These are phyloP conservation scores for Kingdonia uniflora DNA, from an alignment of 164 flowering plant genomes.

Conservation along the genomic window DNA sequence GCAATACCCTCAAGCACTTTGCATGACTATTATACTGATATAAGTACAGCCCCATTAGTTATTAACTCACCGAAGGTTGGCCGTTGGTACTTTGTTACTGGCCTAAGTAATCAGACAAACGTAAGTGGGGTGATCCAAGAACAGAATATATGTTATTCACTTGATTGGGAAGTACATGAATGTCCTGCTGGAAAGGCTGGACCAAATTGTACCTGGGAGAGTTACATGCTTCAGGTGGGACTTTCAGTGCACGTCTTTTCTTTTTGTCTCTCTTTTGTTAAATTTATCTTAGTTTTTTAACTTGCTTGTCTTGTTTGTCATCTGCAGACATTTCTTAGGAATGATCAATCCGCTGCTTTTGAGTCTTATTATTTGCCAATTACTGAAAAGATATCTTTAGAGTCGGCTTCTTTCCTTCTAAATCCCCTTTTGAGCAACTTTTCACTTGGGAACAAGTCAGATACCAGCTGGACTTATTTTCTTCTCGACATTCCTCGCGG, in stretches of 20 bases:
- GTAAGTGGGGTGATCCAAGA: conserved; percentile 15
- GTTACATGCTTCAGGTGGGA: conserved; percentile 64
- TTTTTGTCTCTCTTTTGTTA: background rate
- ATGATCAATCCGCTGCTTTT: conserved; percentile 30
- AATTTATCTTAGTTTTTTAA: background rate
- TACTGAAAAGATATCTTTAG: conserved; percentile 23
- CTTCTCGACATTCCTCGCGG: conserved; percentile 65
- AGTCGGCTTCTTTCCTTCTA: conserved; percentile 44
- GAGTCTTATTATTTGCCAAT: conserved; percentile 67
- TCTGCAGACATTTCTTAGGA: conserved; percentile 67
- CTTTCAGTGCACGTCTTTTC: background rate
- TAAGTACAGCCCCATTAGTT: conserved; percentile 35
- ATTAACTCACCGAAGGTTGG: conserved; percentile 58
- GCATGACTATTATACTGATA: conserved; percentile 48
- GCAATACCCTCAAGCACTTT: conserved; percentile 43
- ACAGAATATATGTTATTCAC: conserved; percentile 43
- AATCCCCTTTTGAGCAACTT: conserved; percentile 57
- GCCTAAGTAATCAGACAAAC: conserved; percentile 27
- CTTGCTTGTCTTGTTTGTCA: too few relatives aligned
- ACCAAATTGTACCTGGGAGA: conserved; percentile 47
- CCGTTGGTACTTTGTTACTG: conserved; percentile 60
- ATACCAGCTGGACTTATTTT: conserved; percentile 71
- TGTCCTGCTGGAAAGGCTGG: conserved; percentile 80
- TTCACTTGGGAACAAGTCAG: conserved; percentile 23
- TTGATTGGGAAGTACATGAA: conserved; percentile 47